Base-by-base conservation (phyloP, 75 land plant species). In the Selaginella tamariscina region DNA sequence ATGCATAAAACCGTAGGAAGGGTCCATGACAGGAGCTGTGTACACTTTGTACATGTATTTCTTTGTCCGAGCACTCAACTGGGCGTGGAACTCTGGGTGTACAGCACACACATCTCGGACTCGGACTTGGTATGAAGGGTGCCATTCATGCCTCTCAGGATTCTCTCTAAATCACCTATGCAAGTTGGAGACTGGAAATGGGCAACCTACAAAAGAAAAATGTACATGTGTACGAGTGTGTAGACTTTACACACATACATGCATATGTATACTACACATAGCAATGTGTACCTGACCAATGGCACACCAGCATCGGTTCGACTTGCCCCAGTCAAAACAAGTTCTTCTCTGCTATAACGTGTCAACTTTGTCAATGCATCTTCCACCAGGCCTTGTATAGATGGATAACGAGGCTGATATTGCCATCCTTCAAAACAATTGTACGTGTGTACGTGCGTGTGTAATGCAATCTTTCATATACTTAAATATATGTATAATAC, bases 251-350 rank as follows among this genome's bases (percentile, higher is more conserved):
- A 20, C 54, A 11, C 54, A 11, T 11, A 11, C 20, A 11, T 49
- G 20, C 11, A 49, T 11, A 49, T 11, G 11, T 49, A 20, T 20
- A 49, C 11, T 11, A 11, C 15, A 49, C 11, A 11, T 11, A 49
- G 20, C 15, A 49, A 11, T 11, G 20, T 39, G 59, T 54, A 89
- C 91, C 89, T 91, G 97, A 55, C 87, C 93, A 87, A 83, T 82
- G 23, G 97, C 97, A 91, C 97, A 64, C 97, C 97, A 24, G 85
- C 64, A 70, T 91, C 97, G 5, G 97, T 91, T 65, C 97, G 76
- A 30, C 97, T 77, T 9, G 97, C 86, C 39, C 83, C 97, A 63
- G 76, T 82, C 28, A 91, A 70, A 56, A 24, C 9, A 27, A 91
- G 84, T 15, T 86, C 79, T 30, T 84, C 74, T 24, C 93, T 67